These are phyloP conservation scores for Lophiotrema nucula DNA, from an alignment of 495 filamentous ascomycete genomes.

Conservation along the genomic window DNA sequence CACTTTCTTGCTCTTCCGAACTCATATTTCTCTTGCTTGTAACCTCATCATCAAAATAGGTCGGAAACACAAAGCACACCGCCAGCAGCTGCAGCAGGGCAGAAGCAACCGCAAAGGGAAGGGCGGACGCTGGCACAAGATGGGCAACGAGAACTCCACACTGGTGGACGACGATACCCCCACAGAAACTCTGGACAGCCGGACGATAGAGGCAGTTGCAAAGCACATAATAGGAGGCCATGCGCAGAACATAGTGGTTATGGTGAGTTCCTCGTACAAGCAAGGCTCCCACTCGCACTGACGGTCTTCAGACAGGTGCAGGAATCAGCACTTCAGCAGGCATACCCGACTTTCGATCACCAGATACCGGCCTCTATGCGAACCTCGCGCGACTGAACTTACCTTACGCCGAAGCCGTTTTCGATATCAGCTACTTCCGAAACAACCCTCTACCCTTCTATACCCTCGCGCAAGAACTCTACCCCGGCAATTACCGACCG, in stretches of 20 bases:
- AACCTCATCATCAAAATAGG: slow-evolving; percentile 42
- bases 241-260: slow-evolving; percentile 72
- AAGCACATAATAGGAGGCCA: slow-evolving; percentile 68
- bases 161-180: slow-evolving; percentile 61
- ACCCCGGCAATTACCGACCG: slow-evolving; percentile 86
- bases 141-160: slow-evolving; percentile 70
- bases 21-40: too few species aligned
- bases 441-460: slow-evolving; percentile 88
- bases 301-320: slow-evolving; percentile 51
- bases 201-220: slow-evolving; percentile 69
- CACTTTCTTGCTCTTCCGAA: too few species aligned
- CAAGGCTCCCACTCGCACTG: not conserved
- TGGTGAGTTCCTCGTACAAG: slow-evolving; percentile 42
- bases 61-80: slow-evolving; percentile 41
- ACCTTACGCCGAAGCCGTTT: slow-evolving; percentile 75
- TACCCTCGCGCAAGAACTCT: slow-evolving; percentile 82
- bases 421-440: slow-evolving; percentile 85
- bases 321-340: slow-evolving; percentile 52
- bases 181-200: slow-evolving; percentile 62
- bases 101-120: slow-evolving; percentile 6
- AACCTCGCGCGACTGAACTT: slow-evolving; percentile 82
- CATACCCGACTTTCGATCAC: slow-evolving; percentile 74
- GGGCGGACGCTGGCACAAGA: slow-evolving; percentile 40
- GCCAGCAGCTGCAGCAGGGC: slow-evolving; percentile 34
- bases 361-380: slow-evolving; percentile 73